Conservation (phyloP, 352 stramenopile species). For the Aphanomyces astaci region DNA sequence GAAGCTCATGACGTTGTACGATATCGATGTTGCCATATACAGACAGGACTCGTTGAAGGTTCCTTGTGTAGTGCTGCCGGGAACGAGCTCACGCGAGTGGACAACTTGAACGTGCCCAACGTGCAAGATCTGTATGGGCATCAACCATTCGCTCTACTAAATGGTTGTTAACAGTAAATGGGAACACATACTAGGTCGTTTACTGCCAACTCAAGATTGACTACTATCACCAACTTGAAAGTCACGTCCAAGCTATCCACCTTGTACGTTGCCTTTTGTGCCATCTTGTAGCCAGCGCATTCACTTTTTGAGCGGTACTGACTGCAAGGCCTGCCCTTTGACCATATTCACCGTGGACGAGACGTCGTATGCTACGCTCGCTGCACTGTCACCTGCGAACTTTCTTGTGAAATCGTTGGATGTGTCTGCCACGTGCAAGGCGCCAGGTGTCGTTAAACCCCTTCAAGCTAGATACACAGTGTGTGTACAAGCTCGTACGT, state of each 20-base stretch:
- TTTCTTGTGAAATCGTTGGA: not conserved
- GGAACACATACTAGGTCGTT: not conserved
- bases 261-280: not conserved
- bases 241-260: not conserved
- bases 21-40: not conserved
- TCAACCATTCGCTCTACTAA: too few relatives aligned
- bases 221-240: not conserved
- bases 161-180: not conserved
- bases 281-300: not conserved
- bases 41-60: too few relatives aligned
- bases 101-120: not conserved
- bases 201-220: not conserved
- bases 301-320: not conserved
- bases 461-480: conserved; percentile 1
- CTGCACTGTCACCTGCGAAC: not conserved
- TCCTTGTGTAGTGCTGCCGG: not conserved
- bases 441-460: not conserved
- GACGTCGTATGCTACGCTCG: not conserved
- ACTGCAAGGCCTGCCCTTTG: not conserved
- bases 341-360: conserved; percentile 10
- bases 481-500: conserved; percentile 1
- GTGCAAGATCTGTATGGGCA: not conserved
- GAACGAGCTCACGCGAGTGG: not conserved
- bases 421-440: conserved; percentile 13
- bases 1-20: conserved; percentile 10